phyloP scores from a whole-genome alignment of 1,139 yeast species.

The Hanseniaspora sp. region DNA sequence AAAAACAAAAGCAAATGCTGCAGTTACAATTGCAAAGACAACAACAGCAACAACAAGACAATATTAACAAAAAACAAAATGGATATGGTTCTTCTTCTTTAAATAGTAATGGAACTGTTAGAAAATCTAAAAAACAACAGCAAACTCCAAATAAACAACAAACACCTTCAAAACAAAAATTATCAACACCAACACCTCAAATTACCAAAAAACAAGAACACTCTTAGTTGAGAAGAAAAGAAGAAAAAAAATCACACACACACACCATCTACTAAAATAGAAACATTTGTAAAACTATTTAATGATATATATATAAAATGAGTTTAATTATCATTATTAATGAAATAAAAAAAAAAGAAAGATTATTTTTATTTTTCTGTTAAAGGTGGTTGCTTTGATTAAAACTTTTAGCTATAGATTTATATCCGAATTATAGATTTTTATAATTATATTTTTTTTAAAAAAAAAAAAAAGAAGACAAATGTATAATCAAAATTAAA shows the following conservation, averaged over 20 bases:
- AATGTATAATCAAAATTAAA: no score
- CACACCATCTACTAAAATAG: no score
- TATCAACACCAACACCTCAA: neutral
- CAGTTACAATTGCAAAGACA: slow-evolving; percentile 17
- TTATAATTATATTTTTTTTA: no score
- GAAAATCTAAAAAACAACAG: neutral
- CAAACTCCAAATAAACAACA: neutral
- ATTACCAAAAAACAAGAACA: slow-evolving; percentile 2
- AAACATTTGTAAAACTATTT: neutral
- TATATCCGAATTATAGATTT: no score
- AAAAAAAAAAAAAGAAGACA: no score
- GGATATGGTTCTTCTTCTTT: neutral
- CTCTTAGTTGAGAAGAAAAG: neutral
- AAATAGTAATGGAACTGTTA: neutral
- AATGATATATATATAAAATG: neutral
- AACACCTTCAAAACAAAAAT: neutral
- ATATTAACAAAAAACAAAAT: slow-evolving; percentile 10
- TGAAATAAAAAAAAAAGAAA: no score
- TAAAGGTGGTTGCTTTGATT: no score
- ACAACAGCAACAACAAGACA: slow-evolving; percentile 18
- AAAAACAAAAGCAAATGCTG: slow-evolving; percentile 22
- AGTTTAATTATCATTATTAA: neutral
- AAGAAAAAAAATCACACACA: no score
- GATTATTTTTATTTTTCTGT: no score
- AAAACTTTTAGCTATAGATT: no score